A percentile compares a stretch with the other conserved stretches of the same genome.
phyloP scores from a whole-genome alignment of 2,329 filamentous ascomycete genomes.

The Stagonosporopsis rhizophila region DNA sequence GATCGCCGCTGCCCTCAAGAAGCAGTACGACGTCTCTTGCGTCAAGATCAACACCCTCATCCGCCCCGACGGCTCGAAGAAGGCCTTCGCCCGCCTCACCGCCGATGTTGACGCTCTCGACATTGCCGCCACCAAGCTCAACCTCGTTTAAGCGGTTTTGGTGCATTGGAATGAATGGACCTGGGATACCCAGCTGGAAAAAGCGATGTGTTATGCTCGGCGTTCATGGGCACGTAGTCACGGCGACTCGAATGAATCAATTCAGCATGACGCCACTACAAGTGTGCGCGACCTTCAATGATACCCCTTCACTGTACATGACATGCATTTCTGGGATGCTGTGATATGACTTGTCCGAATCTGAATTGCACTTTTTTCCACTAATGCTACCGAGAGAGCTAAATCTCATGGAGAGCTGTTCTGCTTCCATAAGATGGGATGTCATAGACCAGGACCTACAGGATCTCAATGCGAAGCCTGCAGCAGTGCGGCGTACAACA shows the following conservation, averaged over 20 bases:
- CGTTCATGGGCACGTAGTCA: constrained; percentile 49
- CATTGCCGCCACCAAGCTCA: constrained; percentile 98
- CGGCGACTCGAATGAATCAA: constrained; percentile 48
- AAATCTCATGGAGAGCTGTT: too few relatives aligned
- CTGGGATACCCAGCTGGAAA: constrained; percentile 45
- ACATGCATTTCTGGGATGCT: not conserved
- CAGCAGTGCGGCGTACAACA: not conserved
- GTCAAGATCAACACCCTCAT: constrained; percentile 99
- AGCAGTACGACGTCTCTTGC: constrained; percentile 97
- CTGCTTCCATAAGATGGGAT: too few relatives aligned
- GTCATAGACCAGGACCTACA: not conserved
- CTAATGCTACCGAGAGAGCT: too few relatives aligned
- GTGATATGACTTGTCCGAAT: not conserved
- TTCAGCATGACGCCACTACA: constrained; percentile 41
- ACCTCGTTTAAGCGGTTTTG: constrained; percentile 78
- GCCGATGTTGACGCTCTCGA: constrained; percentile 97
- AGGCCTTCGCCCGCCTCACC: constrained; percentile 96
- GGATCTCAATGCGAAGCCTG: not conserved
- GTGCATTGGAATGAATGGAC: constrained; percentile 37
- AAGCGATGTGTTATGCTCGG: constrained; percentile 47
- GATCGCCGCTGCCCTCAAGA: constrained; percentile 98
- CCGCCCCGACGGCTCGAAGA: constrained; percentile 97
- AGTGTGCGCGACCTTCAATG: constrained; percentile 22
- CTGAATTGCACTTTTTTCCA: not conserved
- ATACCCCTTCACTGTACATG: constrained; percentile 21